These are phyloP conservation scores for Nakazawaea peltata DNA, from an alignment of 805 yeast species.

Conservation along the genomic window DNA sequence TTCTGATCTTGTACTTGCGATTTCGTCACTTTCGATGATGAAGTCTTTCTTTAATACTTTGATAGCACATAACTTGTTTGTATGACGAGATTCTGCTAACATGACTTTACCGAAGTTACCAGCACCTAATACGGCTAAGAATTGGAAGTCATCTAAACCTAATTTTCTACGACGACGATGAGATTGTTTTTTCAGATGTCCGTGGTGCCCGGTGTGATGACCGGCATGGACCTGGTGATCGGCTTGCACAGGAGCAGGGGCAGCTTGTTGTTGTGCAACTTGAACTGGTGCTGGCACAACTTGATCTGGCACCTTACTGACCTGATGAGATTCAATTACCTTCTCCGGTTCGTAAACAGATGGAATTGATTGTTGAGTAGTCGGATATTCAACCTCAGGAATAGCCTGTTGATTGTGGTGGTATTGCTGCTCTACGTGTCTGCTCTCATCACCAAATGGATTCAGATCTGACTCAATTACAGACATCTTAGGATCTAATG, in stretches of 20 bases:
- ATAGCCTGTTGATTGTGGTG: too few relatives aligned
- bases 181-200: slow-evolving; percentile 21
- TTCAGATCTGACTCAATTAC: too few relatives aligned
- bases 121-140: slow-evolving; percentile 91
- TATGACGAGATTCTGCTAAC: slow-evolving; percentile 88
- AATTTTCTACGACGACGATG: slow-evolving; percentile 52
- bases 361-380: too few relatives aligned
- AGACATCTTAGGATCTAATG: too few relatives aligned
- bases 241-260: slow-evolving; percentile 12
- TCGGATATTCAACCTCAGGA: too few relatives aligned
- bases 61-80: slow-evolving; percentile 81
- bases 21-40: slow-evolving; percentile 92
- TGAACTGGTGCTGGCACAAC: background rate
- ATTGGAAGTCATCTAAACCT: slow-evolving; percentile 91
- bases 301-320: background rate
- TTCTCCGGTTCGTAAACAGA: too few relatives aligned
- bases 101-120: slow-evolving; percentile 99
- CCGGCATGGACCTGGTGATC: slow-evolving; percentile 11
- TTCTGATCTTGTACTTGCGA: slow-evolving; percentile 90
- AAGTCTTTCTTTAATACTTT: slow-evolving; percentile 95
- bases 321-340: too few relatives aligned
- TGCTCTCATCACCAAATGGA: too few relatives aligned
- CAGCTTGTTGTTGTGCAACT: background rate
- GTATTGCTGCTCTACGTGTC: too few relatives aligned
- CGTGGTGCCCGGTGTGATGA: slow-evolving; percentile 16